Evolutionary conservation across 108 stramenopile genomes (phyloP), one percentile per base, ranked within the genome.

Genomic region (Skeletonema menzelii): DNA sequence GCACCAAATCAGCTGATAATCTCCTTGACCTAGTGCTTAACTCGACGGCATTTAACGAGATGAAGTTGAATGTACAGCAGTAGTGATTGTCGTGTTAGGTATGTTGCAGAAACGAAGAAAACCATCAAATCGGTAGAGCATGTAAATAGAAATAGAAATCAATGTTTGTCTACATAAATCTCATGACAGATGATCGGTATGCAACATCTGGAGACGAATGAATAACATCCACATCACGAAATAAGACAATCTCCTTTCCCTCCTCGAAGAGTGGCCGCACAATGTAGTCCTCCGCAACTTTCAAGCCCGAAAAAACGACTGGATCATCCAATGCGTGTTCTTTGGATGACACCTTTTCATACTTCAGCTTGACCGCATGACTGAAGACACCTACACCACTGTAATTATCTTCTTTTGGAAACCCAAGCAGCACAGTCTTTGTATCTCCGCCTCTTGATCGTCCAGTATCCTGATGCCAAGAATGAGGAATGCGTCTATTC

Each of bases 161-260:
- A 31, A 19, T 40, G 38, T n/a, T n/a, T 13, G 42, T 17, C 82
- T 63, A 93, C 92, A 93, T 93, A 72, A 93, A 93, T 56, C 92
- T 55, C 92, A 90, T 90, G 20, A 93, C 84, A 78, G 85, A 84
- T 11, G 82, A 44, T 53, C 92, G 70, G 59, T 88, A 90, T 4
- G 88, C 82, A 27, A 91, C 86, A 78, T 93, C 92, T 5, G 92
- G 92, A 42, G 89, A 76, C 12, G 89, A 89, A 72, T 93, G 92
- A 10, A 93, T 22, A 11, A 87, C 82, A 76, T 88, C 88, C 12
- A 89, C 61, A 64, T 93, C 92, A 13, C 88, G 75, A 63, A 89
- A 93, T 22, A 86, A 27, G 2, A 93, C n/a, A 8, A 93, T 63
- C 59, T 93, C 92, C 14, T 47, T 69, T 2, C 92, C 92, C 32